Evolutionary conservation across 371 early-diverging fungal species (phyloP).

Genomic region (Mucor velutinosus): DNA sequence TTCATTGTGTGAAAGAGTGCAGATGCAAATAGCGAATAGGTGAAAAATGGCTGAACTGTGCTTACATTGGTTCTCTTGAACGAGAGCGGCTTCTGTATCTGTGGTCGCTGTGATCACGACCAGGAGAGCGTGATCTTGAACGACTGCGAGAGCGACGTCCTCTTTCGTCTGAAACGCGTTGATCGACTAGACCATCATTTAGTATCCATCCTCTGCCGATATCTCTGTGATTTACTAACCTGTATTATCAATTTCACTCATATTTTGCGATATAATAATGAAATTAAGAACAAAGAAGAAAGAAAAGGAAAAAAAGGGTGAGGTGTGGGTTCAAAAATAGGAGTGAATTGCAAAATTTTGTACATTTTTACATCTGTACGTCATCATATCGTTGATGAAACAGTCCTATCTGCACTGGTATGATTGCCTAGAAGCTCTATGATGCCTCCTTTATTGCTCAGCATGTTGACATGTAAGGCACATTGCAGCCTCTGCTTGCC

Average conservation of each 20-base stretch:
- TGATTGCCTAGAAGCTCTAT: no score
- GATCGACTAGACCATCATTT: conserved; percentile 21
- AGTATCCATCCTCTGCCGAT: not conserved
- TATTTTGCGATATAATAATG: not conserved
- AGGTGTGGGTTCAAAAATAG: not conserved
- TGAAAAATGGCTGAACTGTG: conserved; percentile 7
- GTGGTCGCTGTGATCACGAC: conserved; percentile 44
- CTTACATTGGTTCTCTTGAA: conserved; percentile 44
- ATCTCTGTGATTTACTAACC: not conserved
- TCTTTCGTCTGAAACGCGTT: conserved; percentile 47
- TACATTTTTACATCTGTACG: not conserved
- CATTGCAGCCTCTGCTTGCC: no score
- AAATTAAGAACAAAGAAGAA: conserved; percentile 5
- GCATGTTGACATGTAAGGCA: not conserved
- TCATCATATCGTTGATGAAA: not conserved
- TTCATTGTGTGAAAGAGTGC: not conserved
- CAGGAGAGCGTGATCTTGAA: conserved; percentile 52
- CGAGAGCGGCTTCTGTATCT: conserved; percentile 56
- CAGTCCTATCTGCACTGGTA: not conserved
- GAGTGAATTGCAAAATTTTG: conserved; percentile 2
- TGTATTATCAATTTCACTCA: conserved; percentile 33
- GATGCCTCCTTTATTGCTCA: not conserved
- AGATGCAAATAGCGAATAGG: not conserved
- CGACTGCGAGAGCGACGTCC: conserved; percentile 49
- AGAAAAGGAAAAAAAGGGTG: conserved; percentile 1